Evolutionary conservation across 768 basidiomycete species (phyloP), one percentile per base, ranked within the genome.

Genomic region (Tricholoma furcatifolium): DNA sequence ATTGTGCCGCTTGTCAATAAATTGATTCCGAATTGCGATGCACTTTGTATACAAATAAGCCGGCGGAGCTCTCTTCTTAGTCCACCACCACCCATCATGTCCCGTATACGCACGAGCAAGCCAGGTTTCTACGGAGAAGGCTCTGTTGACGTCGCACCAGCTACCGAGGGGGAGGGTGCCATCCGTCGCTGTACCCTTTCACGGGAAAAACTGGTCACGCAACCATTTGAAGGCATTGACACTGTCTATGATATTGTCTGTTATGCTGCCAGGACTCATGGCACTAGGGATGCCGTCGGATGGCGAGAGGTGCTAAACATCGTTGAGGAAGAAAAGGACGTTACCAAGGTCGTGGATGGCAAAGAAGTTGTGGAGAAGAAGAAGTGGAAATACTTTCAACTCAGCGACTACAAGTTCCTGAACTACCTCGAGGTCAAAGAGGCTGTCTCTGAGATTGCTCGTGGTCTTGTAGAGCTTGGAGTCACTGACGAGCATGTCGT

Each of bases 351-450:
- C 27, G 83, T 94, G 39, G 86, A 78, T 4, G 96, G 95, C 30
- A 86, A 93, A 68, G 83, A 93, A 67, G 77, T 85, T 27, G 83
- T 71, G 3, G 90, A 98, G 77, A 91, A 74, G 68, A 99, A 99
- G 82, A 91, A 79, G 51, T 99, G 96, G 96, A 92, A 88, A 66
- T 98, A 88, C 71, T 99, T 92, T 70, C 81, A 94, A 69, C 80
- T 98, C 53, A 88, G 87, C 69, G 88, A 88, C 56, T 98, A 88
- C 80, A 82, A 91, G 70, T 98, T 85, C 68, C 71, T 88, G 63
- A 82, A 69, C 47, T 98, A 83, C 68, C 60, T 86, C 56, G 82
- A 93, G 60, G 76, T 95, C 55, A 77, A 85, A 62, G 80, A 84
- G 23, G 71, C 75, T 4, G 80, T 88, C 4, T 74, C 74, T 2